These are phyloP conservation scores for Fusarium bactridioides DNA, from an alignment of 2,329 filamentous ascomycete species.

Conservation along the genomic window DNA sequence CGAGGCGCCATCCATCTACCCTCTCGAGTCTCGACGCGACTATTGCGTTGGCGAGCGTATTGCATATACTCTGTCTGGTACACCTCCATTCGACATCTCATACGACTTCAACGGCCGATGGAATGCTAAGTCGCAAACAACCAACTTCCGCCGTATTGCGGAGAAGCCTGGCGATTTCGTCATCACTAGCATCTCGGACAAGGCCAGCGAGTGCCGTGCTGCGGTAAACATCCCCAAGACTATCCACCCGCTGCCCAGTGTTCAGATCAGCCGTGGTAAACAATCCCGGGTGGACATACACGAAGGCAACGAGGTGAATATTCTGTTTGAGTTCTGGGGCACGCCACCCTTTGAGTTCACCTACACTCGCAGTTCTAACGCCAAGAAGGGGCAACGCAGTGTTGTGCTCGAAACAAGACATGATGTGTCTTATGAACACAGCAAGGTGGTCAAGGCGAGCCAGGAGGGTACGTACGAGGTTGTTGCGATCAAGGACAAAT, in stretches of 20 bases:
- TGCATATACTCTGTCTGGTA: constrained; percentile 88
- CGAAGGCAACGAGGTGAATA: constrained; percentile 92
- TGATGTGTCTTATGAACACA: constrained; percentile 82
- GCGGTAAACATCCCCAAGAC: constrained; percentile 78
- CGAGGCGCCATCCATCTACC: constrained; percentile 89
- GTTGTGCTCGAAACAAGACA: constrained; percentile 90
- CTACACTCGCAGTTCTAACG: constrained; percentile 90
- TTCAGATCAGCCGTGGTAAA: constrained; percentile 85
- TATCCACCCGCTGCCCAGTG: constrained; percentile 92
- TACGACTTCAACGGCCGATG: constrained; percentile 87
- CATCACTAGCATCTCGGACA: constrained; percentile 87
- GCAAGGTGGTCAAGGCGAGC: constrained; percentile 81
- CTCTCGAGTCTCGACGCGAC: constrained; percentile 83
- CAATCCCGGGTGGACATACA: constrained; percentile 90
- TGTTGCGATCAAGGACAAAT: constrained; percentile 92
- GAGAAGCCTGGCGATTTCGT: constrained; percentile 89
- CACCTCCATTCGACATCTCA: constrained; percentile 89
- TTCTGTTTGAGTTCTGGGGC: constrained; percentile 94
- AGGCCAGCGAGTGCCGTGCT: constrained; percentile 86
- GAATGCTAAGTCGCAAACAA: constrained; percentile 80
- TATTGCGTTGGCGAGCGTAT: constrained; percentile 97
- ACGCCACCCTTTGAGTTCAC: constrained; percentile 98
- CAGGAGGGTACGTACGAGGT: constrained; percentile 98
- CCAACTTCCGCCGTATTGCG: constrained; percentile 90
- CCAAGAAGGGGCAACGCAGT: constrained; percentile 78